phyloP scores from a whole-genome alignment of 2,329 filamentous ascomycete species.

The Stagonosporopsis cucurbitacearum region DNA sequence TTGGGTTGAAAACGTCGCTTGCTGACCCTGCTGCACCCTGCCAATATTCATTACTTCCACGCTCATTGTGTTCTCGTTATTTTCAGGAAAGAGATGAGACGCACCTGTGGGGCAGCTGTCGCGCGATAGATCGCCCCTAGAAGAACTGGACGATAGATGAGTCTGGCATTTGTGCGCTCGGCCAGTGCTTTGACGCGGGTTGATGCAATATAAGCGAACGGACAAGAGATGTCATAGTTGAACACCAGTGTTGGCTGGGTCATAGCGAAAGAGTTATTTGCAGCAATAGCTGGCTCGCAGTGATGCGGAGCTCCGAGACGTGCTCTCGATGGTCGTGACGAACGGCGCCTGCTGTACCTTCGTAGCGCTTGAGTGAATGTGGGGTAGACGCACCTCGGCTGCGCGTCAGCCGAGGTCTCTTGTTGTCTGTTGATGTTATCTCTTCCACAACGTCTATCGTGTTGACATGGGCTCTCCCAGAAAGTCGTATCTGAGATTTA shows the following conservation, averaged over 20 bases:
- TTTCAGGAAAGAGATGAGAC: neutral
- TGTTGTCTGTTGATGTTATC: too few relatives aligned
- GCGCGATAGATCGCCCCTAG: constrained; percentile 47
- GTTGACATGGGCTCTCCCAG: too few relatives aligned
- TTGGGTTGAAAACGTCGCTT: constrained; percentile 44
- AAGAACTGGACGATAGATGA: constrained; percentile 40
- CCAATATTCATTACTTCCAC: neutral
- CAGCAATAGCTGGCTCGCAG: neutral
- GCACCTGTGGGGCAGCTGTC: constrained; percentile 41
- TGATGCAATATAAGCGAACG: constrained; percentile 49
- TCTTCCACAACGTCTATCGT: neutral
- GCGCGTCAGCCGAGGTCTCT: neutral
- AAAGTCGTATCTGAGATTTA: too few relatives aligned
- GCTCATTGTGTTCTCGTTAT: neutral
- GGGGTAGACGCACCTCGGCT: constrained; percentile 4
- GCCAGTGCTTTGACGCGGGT: constrained; percentile 42
- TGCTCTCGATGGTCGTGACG: neutral
- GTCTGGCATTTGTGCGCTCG: constrained; percentile 30
- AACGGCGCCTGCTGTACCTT: neutral
- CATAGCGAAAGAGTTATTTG: neutral
- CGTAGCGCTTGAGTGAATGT: neutral
- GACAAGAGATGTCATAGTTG: constrained; percentile 42
- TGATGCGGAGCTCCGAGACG: neutral
- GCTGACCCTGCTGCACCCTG: constrained; percentile 43
- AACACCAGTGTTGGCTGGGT: constrained; percentile 7